Base-by-base conservation (phyloP, 139 green algal species). In the Chlorella sp. region DNA sequence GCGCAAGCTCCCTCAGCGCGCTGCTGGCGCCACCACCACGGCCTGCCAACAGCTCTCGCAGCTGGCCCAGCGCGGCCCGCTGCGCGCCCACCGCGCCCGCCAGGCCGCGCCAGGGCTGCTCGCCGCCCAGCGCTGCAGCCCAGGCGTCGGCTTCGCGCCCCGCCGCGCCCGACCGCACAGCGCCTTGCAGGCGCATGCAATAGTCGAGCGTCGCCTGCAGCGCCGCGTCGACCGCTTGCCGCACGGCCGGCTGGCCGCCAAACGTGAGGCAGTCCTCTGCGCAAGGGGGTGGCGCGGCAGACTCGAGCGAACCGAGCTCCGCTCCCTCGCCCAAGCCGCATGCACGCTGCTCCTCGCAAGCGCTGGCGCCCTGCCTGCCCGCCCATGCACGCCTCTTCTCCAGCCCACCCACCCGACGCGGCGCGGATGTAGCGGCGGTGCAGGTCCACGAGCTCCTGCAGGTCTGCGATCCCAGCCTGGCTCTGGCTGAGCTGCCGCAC, bases 371-470 rank as follows among this genome's bases (percentile, higher is more conserved):
- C n/a, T n/a, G n/a, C n/a, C n/a, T n/a, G n/a, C n/a, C n/a, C n/a
- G n/a, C n/a, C n/a, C n/a, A 78, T 60, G 72, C 61, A 78, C 23
- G 62, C 72, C 42, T 75, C 53, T 73, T 46, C 67, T 33, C 19
- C 23, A 36, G 56, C 64, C 36, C 17, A 15, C 41, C 8, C 43
- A 73, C 51, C 55, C 3, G 72, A 78, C 33, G 60, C 61, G 4
- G 62, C 40, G 11, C 72, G 59, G 11, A 78, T 45, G 12, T 78
- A 78, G 60, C 35, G 31, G 43, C 72, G 62, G 72, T 78, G 72
- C 60, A 78, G 60, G 72, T 78, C 72, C 33, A 78, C 46, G 2
- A 78, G 45, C 46, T 78, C 72, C 27, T 78, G 72, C 27, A 78
- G 72, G 46, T 78, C 72, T 23, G 45, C 45, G n/a, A 78, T 78